Percentiles rank a stretch among this genome's conserved stretches.
Conservation (phyloP, 768 basidiomycete species). For the Serendipita sp. region DNA sequence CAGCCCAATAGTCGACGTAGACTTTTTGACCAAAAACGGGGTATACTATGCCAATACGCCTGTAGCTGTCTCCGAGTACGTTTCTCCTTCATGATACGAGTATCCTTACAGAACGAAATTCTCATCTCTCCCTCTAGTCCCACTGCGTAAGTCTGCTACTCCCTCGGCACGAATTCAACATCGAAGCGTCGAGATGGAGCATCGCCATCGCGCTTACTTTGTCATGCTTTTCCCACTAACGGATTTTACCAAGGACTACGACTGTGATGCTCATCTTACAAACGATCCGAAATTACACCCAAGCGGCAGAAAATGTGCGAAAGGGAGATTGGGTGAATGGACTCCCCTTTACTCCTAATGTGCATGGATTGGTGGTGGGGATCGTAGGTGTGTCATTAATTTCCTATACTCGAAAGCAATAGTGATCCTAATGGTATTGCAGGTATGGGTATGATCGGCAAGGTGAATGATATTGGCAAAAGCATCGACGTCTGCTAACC, state of each 20-base stretch:
- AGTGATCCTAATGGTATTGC: not conserved
- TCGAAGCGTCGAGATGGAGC: not conserved
- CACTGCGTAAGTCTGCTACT: not conserved
- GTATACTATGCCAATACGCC: slow-evolving; percentile 16
- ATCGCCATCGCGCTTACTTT: not conserved
- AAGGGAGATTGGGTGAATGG: slow-evolving; percentile 11
- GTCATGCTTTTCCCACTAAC: not conserved
- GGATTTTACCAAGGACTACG: slow-evolving; percentile 4
- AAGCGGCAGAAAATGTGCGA: slow-evolving; percentile 12
- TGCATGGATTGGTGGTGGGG: slow-evolving; percentile 15
- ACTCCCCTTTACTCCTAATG: slow-evolving; percentile 10
- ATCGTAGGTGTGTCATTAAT: slow-evolving; percentile 16
- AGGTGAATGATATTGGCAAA: slow-evolving; percentile 8
- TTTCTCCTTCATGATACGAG: not conserved
- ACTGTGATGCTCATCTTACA: slow-evolving; percentile 13
- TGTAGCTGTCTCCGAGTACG: slow-evolving; percentile 12
- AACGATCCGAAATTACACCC: slow-evolving; percentile 11
- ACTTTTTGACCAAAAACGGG: slow-evolving; percentile 16
- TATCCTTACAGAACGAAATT: slow-evolving; percentile 8
- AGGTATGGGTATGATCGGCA: slow-evolving; percentile 21
- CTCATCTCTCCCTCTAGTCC: slow-evolving; percentile 7
- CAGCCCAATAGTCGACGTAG: slow-evolving; percentile 16
- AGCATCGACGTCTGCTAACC: not conserved
- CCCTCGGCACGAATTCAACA: not conserved
- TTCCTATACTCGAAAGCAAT: not conserved